Evolutionary conservation across 306 rosid species (phyloP).

Genomic region (Luffa aegyptiaca): DNA sequence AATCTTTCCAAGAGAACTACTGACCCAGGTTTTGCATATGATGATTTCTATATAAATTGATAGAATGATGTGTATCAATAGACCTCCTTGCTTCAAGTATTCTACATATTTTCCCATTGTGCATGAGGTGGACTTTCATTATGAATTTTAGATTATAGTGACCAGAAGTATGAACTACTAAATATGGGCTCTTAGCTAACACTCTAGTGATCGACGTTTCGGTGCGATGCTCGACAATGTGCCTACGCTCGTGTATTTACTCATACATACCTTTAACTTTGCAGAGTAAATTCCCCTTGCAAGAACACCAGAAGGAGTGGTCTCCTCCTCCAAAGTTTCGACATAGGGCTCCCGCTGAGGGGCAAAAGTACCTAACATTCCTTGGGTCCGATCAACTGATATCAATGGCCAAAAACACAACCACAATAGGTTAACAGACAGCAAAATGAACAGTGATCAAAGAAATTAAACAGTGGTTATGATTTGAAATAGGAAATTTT

Average conservation of each 20-base stretch:
- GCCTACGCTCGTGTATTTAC: background rate
- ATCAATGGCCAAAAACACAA: constrained; percentile 10
- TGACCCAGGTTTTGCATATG: too few relatives aligned
- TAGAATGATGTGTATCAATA: background rate
- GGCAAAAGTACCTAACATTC: constrained; percentile 96
- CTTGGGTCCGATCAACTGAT: constrained; percentile 75
- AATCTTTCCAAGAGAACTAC: too few relatives aligned
- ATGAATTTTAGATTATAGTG: too few relatives aligned
- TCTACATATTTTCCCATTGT: too few relatives aligned
- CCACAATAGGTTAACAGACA: background rate
- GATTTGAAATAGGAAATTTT: background rate
- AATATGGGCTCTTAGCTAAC: background rate
- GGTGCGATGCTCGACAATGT: background rate
- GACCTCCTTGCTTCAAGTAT: background rate
- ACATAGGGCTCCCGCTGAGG: constrained; percentile 66
- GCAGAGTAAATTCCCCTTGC: constrained; percentile 91
- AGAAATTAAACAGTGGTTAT: background rate
- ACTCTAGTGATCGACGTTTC: too few relatives aligned
- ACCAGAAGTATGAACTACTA: background rate
- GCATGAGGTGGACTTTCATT: too few relatives aligned
- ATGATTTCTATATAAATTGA: background rate
- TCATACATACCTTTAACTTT: constrained; percentile 51
- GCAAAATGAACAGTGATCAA: background rate
- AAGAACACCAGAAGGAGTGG: constrained; percentile 75
- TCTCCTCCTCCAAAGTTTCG: constrained; percentile 72